Conservation (phyloP, 2,329 filamentous ascomycete genomes). For the Ophiostoma pallidulum region DNA sequence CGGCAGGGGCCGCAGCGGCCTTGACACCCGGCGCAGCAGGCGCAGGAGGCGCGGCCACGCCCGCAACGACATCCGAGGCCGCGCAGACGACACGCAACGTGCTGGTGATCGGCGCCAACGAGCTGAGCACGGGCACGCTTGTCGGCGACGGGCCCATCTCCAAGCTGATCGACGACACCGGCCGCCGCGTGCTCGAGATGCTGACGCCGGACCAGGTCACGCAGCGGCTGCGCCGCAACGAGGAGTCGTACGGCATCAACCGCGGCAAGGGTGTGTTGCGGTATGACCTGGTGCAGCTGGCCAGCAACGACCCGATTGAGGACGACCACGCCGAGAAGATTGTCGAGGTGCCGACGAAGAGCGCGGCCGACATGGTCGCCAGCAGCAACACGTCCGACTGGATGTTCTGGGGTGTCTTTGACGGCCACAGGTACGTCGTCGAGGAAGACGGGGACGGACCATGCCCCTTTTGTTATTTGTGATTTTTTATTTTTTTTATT, state of each 20-base stretch:
- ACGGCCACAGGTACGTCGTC: constrained; percentile 73
- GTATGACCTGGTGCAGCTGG: constrained; percentile 89
- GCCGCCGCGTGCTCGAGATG: constrained; percentile 87
- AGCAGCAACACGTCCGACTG: constrained; percentile 64
- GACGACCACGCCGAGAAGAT: constrained; percentile 98
- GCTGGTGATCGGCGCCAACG: constrained; percentile 79
- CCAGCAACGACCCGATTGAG: constrained; percentile 95
- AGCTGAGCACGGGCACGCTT: constrained; percentile 80
- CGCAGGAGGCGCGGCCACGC: background rate
- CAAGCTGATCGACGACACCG: constrained; percentile 78
- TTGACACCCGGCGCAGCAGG: background rate
- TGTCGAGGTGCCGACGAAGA: constrained; percentile 66
- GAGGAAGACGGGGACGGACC: no score
- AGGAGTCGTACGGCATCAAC: constrained; percentile 86
- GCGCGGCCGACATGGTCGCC: constrained; percentile 26
- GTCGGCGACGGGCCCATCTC: constrained; percentile 78
- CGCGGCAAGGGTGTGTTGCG: constrained; percentile 84
- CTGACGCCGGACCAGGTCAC: constrained; percentile 90
- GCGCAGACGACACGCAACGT: constrained; percentile 48
- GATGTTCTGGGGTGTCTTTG: constrained; percentile 99
- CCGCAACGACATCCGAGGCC: background rate
- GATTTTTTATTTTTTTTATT: background rate
- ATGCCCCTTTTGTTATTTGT: background rate
- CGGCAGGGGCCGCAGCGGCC: constrained; percentile 16
- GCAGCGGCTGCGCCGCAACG: constrained; percentile 75